A percentile compares a stretch with the other conserved stretches of the same genome.
phyloP scores from a whole-genome alignment of 192 early-diverging fungal genomes.

The Rhizophagus clarus region DNA sequence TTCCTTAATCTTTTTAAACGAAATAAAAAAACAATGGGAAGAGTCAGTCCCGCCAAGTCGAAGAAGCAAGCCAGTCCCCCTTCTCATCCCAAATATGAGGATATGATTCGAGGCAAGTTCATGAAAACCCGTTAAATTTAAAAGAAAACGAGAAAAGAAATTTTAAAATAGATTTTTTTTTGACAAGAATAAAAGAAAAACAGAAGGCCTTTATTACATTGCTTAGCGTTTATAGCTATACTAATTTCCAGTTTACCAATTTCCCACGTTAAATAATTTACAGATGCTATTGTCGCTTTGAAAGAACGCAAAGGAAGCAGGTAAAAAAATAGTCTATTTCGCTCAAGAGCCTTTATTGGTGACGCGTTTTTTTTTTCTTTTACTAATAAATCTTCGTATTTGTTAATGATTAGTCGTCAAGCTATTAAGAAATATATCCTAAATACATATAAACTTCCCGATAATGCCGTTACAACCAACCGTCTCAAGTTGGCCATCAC shows the following conservation, averaged over 20 bases:
- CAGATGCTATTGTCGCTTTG: constrained; percentile 29
- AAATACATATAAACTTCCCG: constrained; percentile 24
- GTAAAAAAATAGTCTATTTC: neutral
- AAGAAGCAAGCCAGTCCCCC: constrained; percentile 8
- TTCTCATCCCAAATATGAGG: constrained; percentile 28
- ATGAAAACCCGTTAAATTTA: neutral
- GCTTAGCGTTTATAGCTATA: neutral
- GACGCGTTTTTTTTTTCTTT: neutral
- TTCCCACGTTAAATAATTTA: neutral
- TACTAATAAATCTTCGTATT: neutral
- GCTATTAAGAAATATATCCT: constrained; percentile 31
- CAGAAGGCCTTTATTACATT: neutral
- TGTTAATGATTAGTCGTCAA: constrained; percentile 13
- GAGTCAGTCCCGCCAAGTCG: neutral
- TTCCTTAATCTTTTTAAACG: neutral
- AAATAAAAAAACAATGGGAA: constrained; percentile 23
- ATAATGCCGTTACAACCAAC: constrained; percentile 3
- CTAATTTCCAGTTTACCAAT: neutral
- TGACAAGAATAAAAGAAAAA: neutral
- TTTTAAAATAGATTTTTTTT: neutral
- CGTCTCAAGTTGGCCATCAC: constrained; percentile 19
- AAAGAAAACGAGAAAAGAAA: no score
- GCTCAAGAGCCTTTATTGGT: neutral
- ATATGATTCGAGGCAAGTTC: constrained; percentile 27
- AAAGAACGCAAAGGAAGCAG: constrained; percentile 34